Percentiles rank a stretch among this genome's conserved stretches.
Conservation (phyloP, 2,329 filamentous ascomycete species). For the Aureobasidium sp. region DNA sequence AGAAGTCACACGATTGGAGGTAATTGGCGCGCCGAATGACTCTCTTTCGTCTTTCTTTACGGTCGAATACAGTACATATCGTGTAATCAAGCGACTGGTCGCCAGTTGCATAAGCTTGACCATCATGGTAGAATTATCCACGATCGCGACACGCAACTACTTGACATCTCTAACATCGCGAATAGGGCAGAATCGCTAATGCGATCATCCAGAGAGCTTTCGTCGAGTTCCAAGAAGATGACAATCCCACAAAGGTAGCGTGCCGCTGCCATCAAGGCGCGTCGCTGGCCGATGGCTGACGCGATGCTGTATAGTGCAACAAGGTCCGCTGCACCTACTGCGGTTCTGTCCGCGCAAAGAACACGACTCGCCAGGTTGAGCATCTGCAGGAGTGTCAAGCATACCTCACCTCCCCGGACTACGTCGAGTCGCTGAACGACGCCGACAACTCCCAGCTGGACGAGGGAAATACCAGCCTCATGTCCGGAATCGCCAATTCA, state of each 20-base stretch:
- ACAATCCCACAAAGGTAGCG: constrained; percentile 31
- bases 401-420: constrained; percentile 36
- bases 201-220: constrained; percentile 33
- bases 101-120: background rate
- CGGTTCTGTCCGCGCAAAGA: constrained; percentile 42
- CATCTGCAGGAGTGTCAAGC: constrained; percentile 38
- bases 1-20: background rate
- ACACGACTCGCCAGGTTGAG: constrained; percentile 43
- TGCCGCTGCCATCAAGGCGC: background rate
- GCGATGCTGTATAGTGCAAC: constrained; percentile 30
- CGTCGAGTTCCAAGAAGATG: constrained; percentile 32
- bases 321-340: constrained; percentile 42
- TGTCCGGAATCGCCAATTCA: background rate
- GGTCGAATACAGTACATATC: background rate
- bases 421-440: constrained; percentile 3
- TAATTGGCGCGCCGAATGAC: background rate
- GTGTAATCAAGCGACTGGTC: background rate
- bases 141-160: background rate
- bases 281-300: constrained; percentile 2
- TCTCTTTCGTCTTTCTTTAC: constrained; percentile 1
- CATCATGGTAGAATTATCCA: constrained; percentile 1
- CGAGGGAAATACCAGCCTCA: background rate
- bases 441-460: background rate
- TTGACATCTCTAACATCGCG: background rate
- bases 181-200: constrained; percentile 25